Percentiles rank a stretch among this genome's conserved stretches.
Evolutionary conservation across 129 eudicot species (phyloP).

Genomic region (Lactuca saligna): DNA sequence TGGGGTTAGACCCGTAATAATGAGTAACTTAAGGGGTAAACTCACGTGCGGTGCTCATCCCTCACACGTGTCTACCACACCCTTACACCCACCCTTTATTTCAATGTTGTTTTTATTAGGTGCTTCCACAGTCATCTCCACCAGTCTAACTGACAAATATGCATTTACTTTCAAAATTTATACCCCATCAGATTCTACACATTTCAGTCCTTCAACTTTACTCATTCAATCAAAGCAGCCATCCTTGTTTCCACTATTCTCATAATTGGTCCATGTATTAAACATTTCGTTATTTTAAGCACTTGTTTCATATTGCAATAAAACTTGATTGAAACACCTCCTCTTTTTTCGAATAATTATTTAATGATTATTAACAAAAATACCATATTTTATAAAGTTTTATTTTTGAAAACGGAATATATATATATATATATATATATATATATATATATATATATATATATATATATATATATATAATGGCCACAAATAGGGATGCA

Average conservation of each 20-base stretch:
- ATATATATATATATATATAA: too few species aligned
- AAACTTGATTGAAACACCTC: too few species aligned
- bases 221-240: background rate
- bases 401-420: too few species aligned
- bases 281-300: too few species aligned
- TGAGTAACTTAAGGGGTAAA: conserved; percentile 1
- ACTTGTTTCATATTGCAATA: too few species aligned
- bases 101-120: conserved; percentile 24
- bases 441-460: too few species aligned
- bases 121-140: conserved; percentile 37
- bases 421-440: too few species aligned
- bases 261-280: background rate
- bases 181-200: conserved; percentile 25
- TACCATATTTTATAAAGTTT: too few species aligned
- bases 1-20: conserved; percentile 19
- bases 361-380: too few species aligned
- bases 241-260: background rate
- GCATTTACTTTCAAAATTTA: conserved; percentile 24
- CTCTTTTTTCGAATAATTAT: too few species aligned
- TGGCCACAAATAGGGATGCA: too few species aligned
- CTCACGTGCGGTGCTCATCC: background rate
- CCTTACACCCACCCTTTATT: conserved; percentile 27
- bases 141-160: conserved; percentile 38
- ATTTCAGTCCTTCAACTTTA: conserved; percentile 18
- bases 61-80: conserved; percentile 36